Evolutionary conservation across 306 rosid genomes (phyloP), one percentile per base, ranked within the genome.

Genomic region (Lupinus albus): DNA sequence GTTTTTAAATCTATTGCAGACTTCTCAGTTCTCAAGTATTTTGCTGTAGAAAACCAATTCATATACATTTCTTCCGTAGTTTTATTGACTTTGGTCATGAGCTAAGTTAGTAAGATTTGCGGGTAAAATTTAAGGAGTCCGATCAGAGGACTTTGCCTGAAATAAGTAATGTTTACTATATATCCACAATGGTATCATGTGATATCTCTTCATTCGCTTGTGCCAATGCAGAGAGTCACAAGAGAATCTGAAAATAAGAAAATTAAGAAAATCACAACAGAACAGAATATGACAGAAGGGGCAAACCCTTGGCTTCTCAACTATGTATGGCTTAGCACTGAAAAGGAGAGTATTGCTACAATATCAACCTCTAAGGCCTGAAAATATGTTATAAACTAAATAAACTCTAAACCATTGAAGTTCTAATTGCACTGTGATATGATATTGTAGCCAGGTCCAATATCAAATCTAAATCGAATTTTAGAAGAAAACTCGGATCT

Each of bases 351-450:
- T 57, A 57, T 17, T 33, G 14, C 45, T 14, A 42, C n/a, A 17
- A 42, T 20, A 42, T 33, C 36, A 25, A 38, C 4, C 49, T 17
- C 66, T 36, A 38, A 38, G 41, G 6, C 25, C 55, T 41, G 55
- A 42, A 41, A 55, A 38, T 38, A 67, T 25, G 13, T 1, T 70
- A 70, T 33, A 12, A 58, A 58, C 58, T n/a, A 53, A 71, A 33
- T 12, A 3, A 70, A 58, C 45, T 21, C 61, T 58, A 30, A 46
- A 57, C 58, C 17, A 17, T 15, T 7, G 1, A 14, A 69, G 28
- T 56, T 69, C 5, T 28, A 44, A 69, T 56, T 9, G 7, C 18
- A n/a, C 7, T 45, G 49, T 7, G n/a, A 45, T 45, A 16, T 3
- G 49, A 45, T 45, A 8, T 45, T 45, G 13, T 16, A 1, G 16